Evolutionary conservation across 495 filamentous ascomycete species (phyloP).

Genomic region (Xylaria scruposa): DNA sequence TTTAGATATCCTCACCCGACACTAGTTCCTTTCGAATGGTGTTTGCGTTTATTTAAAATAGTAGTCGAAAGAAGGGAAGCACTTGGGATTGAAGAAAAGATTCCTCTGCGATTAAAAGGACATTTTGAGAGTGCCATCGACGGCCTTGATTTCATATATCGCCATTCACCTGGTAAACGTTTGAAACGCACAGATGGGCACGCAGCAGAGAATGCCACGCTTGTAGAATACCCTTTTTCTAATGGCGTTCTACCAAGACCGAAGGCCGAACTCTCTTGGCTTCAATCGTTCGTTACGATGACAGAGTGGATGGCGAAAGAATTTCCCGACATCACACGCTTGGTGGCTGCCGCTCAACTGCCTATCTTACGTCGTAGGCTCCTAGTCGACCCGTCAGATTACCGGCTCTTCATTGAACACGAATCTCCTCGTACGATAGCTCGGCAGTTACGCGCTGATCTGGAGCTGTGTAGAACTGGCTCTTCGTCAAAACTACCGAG

Average conservation of each 20-base stretch:
- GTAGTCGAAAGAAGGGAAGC: not conserved
- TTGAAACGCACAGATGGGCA: constrained; percentile 4
- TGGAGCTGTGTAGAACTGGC: not conserved
- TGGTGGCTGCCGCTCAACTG: not conserved
- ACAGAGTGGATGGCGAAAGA: constrained; percentile 21
- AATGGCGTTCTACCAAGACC: constrained; percentile 18
- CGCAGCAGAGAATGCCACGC: not conserved
- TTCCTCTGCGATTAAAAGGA: not conserved
- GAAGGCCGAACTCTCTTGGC: constrained; percentile 19
- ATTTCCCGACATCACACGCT: constrained; percentile 18
- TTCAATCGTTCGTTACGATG: constrained; percentile 17
- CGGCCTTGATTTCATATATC: constrained; percentile 18
- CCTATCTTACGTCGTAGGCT: constrained; percentile 16
- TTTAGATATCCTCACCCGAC: constrained; percentile 20
- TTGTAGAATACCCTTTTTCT: constrained; percentile 19
- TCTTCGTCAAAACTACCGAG: not conserved
- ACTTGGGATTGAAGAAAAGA: not conserved
- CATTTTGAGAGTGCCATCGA: constrained; percentile 1
- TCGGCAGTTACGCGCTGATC: constrained; percentile 12
- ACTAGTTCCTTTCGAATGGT: constrained; percentile 24
- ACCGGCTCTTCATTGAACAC: constrained; percentile 10
- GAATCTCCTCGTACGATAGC: constrained; percentile 16
- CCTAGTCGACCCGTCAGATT: constrained; percentile 10
- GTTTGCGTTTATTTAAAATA: constrained; percentile 15
- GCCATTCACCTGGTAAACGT: constrained; percentile 5